Conservation (phyloP, 306 rosid genomes). For the Rosa rugosa region DNA sequence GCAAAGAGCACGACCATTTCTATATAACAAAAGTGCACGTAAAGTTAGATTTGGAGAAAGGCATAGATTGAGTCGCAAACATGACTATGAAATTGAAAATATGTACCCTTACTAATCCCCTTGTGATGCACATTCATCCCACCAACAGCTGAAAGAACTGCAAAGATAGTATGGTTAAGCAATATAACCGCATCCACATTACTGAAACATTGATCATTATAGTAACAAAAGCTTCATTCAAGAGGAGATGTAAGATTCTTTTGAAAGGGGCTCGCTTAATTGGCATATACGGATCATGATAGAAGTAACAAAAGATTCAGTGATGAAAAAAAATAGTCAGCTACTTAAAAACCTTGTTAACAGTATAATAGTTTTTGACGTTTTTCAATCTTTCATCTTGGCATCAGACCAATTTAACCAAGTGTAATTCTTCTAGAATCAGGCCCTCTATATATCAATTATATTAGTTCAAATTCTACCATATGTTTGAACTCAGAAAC, state of each 20-base stretch:
- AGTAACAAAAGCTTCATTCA: not conserved
- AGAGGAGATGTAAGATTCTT: not conserved
- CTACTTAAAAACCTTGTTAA: not conserved
- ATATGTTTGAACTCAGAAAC: not conserved
- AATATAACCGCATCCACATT: not conserved
- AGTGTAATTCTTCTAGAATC: not conserved
- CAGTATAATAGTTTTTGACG: not conserved
- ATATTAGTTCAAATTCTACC: not conserved
- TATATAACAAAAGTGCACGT: slow-evolving; percentile 34
- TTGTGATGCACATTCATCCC: slow-evolving; percentile 75
- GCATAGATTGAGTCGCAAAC: not conserved
- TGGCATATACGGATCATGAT: not conserved
- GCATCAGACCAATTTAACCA: not conserved
- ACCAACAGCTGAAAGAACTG: slow-evolving; percentile 91
- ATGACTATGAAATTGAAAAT: slow-evolving; percentile 10
- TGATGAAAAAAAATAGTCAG: not conserved
- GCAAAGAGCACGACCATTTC: slow-evolving; percentile 80
- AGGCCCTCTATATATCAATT: not conserved
- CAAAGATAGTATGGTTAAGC: slow-evolving; percentile 23
- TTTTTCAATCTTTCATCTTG: not conserved
- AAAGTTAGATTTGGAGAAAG: slow-evolving; percentile 13
- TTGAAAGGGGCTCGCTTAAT: not conserved
- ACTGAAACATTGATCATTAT: not conserved
- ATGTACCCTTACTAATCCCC: slow-evolving; percentile 49
- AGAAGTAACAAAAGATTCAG: not conserved